These are phyloP conservation scores for Dictyostelium brefeldianum DNA, from an alignment of 78 protist species.

Conservation along the genomic window DNA sequence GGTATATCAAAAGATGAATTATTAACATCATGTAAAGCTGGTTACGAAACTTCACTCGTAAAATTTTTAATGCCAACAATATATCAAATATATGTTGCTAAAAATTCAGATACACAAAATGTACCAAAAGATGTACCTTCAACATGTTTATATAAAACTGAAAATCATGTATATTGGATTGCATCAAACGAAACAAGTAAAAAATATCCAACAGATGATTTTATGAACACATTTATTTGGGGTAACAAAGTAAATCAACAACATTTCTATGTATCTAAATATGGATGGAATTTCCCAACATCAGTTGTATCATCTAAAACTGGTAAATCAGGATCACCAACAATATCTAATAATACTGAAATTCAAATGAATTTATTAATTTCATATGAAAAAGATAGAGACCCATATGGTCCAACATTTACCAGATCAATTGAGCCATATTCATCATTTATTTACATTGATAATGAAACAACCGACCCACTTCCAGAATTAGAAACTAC, in stretches of 20 bases:
- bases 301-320: neutral
- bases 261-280: conserved; percentile 6
- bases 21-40: neutral
- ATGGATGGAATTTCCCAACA: conserved; percentile 33
- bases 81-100: no score
- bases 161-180: neutral
- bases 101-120: no score
- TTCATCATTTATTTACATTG: no score
- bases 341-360: neutral
- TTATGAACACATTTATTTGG: conserved; percentile 19
- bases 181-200: neutral
- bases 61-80: no score
- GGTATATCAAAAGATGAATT: neutral
- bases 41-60: neutral
- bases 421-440: no score
- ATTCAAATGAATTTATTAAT: neutral
- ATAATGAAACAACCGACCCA: no score
- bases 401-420: no score
- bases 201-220: neutral
- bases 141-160: neutral
- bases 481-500: no score
- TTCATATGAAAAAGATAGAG: no score
- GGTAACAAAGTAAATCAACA: neutral
- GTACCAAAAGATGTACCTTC: neutral
- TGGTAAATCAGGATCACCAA: neutral